Evolutionary conservation across 2,329 filamentous ascomycete genomes (phyloP).

Genomic region (Aureobasidium melanogenum): DNA sequence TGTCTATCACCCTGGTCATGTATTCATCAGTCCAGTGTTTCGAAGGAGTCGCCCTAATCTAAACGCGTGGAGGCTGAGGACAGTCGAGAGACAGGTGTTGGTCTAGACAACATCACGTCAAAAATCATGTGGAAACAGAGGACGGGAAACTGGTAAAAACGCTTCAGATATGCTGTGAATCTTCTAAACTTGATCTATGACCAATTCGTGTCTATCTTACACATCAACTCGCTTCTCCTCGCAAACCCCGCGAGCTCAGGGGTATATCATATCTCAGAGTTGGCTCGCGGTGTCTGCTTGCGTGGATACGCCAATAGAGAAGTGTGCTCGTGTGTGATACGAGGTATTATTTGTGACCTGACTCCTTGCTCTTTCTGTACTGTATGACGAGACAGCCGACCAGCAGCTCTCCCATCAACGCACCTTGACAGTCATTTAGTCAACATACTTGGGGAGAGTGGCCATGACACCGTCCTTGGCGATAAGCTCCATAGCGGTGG

Average conservation of each 20-base stretch:
- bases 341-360: not conserved
- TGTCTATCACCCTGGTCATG: not conserved
- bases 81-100: not conserved
- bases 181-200: not conserved
- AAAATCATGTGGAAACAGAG: not conserved
- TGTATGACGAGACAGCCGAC: not conserved
- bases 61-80: not conserved
- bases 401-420: not conserved
- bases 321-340: not conserved
- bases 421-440: not conserved
- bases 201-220: not conserved
- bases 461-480: slow-evolving; percentile 40
- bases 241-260: not conserved
- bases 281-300: not conserved
- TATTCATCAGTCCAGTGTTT: not conserved
- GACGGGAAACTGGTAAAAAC: not conserved
- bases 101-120: no score
- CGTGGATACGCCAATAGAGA: not conserved
- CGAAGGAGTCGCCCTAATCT: not conserved
- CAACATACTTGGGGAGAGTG: slow-evolving; percentile 40
- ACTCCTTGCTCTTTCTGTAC: not conserved
- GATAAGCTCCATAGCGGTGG: slow-evolving; percentile 40
- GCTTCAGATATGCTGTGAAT: slow-evolving; percentile 1
- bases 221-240: not conserved
- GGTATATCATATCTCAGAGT: slow-evolving; percentile 1